Conservation (phyloP, 169 alveolate genomes). For the Eimeria acervulina region DNA sequence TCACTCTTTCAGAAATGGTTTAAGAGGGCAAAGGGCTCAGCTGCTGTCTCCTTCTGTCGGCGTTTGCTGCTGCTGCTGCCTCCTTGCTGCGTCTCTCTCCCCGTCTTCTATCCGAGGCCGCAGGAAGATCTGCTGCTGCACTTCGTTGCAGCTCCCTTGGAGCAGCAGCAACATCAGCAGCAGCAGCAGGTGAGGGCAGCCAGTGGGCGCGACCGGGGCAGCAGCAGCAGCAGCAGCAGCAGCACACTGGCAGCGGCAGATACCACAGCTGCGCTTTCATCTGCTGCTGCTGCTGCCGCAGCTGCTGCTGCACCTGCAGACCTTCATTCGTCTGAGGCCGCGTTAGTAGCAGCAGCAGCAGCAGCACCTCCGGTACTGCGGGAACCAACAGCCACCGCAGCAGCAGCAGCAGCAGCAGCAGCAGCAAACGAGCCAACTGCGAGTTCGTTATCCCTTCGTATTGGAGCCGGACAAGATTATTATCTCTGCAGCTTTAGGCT, state of each 20-base stretch:
- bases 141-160: constrained; percentile 33
- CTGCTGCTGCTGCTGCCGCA: constrained; percentile 17
- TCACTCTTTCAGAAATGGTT: constrained; percentile 16
- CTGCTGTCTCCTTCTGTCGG: neutral
- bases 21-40: neutral
- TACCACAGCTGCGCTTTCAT: neutral
- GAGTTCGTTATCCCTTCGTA: neutral
- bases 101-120: neutral
- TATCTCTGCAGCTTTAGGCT: constrained; percentile 27
- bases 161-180: constrained; percentile 59
- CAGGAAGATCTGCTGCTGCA: constrained; percentile 40
- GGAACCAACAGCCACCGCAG: neutral
- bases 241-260: neutral
- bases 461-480: neutral
- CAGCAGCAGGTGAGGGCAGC: neutral
- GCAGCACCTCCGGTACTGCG: neutral
- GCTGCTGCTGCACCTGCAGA: neutral
- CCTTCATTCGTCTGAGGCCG: neutral
- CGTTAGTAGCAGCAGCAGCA: neutral
- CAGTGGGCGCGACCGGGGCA: neutral
- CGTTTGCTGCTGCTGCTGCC: constrained; percentile 62
- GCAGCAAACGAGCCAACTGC: neutral
- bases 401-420: constrained; percentile 55
- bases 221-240: constrained; percentile 43
- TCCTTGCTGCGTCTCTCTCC: constrained; percentile 8